Conservation (phyloP, 1,284 basidiomycete species). For the Malassezia arunalokei region DNA sequence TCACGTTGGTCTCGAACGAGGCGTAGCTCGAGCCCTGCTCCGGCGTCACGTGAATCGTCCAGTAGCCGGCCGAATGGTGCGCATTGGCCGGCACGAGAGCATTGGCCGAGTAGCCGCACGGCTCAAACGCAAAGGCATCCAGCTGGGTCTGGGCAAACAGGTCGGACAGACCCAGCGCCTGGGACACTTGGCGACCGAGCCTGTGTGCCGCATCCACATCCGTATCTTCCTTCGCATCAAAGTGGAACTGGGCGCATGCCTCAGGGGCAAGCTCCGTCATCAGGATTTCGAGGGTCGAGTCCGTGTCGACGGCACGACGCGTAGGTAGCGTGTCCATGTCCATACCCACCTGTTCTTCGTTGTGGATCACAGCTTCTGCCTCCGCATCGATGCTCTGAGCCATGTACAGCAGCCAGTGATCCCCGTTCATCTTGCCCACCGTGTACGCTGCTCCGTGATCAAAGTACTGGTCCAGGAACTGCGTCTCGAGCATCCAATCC, state of each 20-base stretch:
- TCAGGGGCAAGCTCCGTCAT: constrained; percentile 81
- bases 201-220: constrained; percentile 48
- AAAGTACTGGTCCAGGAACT: constrained; percentile 80
- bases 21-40: constrained; percentile 96
- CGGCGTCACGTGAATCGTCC: constrained; percentile 96
- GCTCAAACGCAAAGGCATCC: constrained; percentile 85
- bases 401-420: constrained; percentile 90
- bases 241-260: constrained; percentile 69
- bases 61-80: constrained; percentile 53
- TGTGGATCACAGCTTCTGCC: neutral
- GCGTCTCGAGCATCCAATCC: constrained; percentile 87
- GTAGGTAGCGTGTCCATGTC: constrained; percentile 18
- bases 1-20: constrained; percentile 96
- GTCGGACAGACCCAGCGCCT: constrained; percentile 64
- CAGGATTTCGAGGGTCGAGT: constrained; percentile 94
- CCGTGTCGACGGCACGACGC: constrained; percentile 44
- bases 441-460: constrained; percentile 76
- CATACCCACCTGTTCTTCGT: neutral
- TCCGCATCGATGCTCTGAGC: constrained; percentile 12
- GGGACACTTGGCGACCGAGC: constrained; percentile 60
- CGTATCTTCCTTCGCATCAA: constrained; percentile 40
- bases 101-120: constrained; percentile 94
- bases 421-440: constrained; percentile 92
- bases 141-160: constrained; percentile 74
- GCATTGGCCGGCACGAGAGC: constrained; percentile 52